These are phyloP conservation scores for Salvia rosmarinus DNA, from an alignment of 257 asterid species.

Conservation along the genomic window DNA sequence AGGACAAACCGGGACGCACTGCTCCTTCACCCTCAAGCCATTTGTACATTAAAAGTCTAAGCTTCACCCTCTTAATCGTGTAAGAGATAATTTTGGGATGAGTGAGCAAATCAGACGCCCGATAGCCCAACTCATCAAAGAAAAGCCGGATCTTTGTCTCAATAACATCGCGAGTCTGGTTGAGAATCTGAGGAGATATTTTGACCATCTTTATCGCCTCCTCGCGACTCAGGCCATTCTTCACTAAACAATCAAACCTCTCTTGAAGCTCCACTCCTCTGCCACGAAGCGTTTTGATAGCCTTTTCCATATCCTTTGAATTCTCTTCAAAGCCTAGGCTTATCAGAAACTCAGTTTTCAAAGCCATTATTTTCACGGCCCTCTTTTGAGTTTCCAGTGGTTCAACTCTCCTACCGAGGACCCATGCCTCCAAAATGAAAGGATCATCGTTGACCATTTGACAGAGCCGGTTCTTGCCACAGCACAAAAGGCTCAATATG, in stretches of 20 bases:
- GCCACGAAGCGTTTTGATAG: constrained; percentile 57
- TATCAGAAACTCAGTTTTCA: constrained; percentile 61
- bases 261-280: constrained; percentile 68
- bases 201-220: constrained; percentile 54
- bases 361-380: constrained; percentile 33
- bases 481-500: constrained; percentile 37
- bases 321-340: constrained; percentile 63
- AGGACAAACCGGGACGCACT: constrained; percentile 52
- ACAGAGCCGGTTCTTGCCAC: constrained; percentile 54
- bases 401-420: constrained; percentile 48
- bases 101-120: constrained; percentile 45
- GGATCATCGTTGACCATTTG: constrained; percentile 63
- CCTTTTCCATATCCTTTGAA: constrained; percentile 59
- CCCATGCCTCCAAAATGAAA: constrained; percentile 51
- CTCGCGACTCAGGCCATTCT: constrained; percentile 52
- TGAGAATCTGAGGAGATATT: constrained; percentile 57
- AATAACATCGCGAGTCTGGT: constrained; percentile 55
- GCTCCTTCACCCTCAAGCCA: constrained; percentile 65
- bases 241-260: constrained; percentile 65
- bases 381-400: constrained; percentile 35
- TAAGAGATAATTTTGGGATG: constrained; percentile 54
- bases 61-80: constrained; percentile 53
- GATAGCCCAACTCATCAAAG: constrained; percentile 53
- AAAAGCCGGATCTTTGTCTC: constrained; percentile 56
- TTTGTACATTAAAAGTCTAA: constrained; percentile 55